phyloP scores from a whole-genome alignment of 495 filamentous ascomycete species.

The Aspergillus avenaceus region DNA sequence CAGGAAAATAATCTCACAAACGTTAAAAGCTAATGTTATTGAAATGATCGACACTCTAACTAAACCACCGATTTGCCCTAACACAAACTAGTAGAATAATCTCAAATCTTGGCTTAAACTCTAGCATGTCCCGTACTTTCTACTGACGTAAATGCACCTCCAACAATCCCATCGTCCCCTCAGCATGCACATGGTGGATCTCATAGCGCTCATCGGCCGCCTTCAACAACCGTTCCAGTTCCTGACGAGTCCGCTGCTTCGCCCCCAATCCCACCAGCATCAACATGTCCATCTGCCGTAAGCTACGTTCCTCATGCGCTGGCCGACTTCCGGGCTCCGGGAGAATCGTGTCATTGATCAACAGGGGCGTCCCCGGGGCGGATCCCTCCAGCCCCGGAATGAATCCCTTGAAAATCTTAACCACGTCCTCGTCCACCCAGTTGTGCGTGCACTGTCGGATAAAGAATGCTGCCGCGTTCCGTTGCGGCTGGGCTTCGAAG shows the following conservation, averaged over 20 bases:
- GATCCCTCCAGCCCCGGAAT: background rate
- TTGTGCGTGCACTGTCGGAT: background rate
- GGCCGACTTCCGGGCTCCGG: background rate
- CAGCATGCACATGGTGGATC: background rate
- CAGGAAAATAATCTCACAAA: too few relatives aligned
- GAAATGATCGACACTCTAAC: too few relatives aligned
- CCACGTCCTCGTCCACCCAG: background rate
- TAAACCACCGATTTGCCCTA: too few relatives aligned
- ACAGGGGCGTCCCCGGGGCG: background rate
- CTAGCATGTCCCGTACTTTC: too few relatives aligned
- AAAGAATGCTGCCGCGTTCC: background rate
- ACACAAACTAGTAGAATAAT: too few relatives aligned
- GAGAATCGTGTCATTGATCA: background rate
- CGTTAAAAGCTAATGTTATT: too few relatives aligned
- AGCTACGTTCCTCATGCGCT: background rate
- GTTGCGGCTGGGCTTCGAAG: background rate
- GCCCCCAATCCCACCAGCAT: background rate
- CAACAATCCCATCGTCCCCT: background rate
- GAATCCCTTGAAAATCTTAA: background rate
- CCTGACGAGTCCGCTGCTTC: background rate
- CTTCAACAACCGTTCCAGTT: background rate
- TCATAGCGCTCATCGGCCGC: background rate
- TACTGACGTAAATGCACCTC: background rate
- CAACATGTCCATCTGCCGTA: background rate
- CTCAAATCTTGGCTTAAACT: too few relatives aligned